Conservation (phyloP, 208 protist genomes). For the Strigomonas galati region DNA sequence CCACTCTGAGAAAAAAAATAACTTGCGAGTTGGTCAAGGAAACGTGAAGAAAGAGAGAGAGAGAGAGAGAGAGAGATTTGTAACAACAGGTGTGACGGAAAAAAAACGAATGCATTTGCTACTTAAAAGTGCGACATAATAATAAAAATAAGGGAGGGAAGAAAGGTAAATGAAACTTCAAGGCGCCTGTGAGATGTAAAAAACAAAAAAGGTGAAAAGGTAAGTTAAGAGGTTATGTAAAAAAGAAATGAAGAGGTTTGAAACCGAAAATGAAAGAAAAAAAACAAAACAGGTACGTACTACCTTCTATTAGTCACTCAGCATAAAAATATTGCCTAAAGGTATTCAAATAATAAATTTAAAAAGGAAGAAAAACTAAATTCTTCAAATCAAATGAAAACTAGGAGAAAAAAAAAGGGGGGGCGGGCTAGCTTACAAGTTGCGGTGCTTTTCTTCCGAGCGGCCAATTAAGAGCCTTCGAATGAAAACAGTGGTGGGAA, state of each 20-base stretch:
- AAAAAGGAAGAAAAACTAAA: neutral
- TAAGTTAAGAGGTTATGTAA: conserved; percentile 9
- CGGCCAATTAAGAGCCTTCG: conserved; percentile 58
- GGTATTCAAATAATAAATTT: no score
- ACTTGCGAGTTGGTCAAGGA: no score
- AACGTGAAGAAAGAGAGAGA: conserved; percentile 9
- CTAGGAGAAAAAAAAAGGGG: conserved; percentile 9
- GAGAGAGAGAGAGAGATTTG: conserved; percentile 15
- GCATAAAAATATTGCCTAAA: no score
- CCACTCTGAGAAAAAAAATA: neutral
- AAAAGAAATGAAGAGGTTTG: no score
- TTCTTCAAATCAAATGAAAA: neutral
- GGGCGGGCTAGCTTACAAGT: neutral
- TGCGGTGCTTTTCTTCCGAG: conserved; percentile 56
- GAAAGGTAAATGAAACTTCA: conserved; percentile 6
- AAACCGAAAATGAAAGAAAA: no score
- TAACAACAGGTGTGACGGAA: neutral
- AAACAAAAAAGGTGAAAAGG: conserved; percentile 10
- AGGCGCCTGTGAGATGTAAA: neutral
- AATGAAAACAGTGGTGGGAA: conserved; percentile 60
- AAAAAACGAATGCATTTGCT: conserved; percentile 15
- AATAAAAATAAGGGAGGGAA: conserved; percentile 14
- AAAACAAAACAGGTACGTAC: no score
- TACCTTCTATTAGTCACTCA: no score
- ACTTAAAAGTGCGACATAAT: neutral